These are phyloP conservation scores for Agapanthus africanus DNA, from an alignment of 106 monocot species.

Conservation along the genomic window DNA sequence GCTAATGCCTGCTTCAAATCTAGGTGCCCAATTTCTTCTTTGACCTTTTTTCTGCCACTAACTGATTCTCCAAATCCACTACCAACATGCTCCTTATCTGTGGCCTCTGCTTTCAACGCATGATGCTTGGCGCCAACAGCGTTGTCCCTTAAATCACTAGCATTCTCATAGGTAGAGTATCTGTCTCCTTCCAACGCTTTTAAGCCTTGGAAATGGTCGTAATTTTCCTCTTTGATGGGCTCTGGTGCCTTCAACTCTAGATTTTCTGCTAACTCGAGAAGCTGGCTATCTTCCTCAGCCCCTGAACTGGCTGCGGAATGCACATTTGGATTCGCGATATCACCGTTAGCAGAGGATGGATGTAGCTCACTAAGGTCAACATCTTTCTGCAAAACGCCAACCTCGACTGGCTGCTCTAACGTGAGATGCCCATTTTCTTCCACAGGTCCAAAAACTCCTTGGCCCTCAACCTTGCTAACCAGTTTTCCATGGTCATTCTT, in stretches of 20 bases:
- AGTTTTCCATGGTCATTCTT: not conserved
- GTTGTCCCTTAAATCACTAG: not conserved
- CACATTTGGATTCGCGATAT: not conserved
- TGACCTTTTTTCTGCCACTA: not conserved
- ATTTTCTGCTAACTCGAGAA: not conserved
- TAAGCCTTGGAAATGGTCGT: not conserved
- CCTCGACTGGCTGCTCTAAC: not conserved
- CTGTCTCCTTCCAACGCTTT: not conserved
- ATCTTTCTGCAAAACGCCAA: no score
- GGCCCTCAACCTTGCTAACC: not conserved
- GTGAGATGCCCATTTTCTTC: not conserved
- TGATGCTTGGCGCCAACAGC: not conserved
- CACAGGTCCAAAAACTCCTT: not conserved
- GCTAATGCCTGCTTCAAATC: not conserved
- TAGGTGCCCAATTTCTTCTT: slow-evolving; percentile 1
- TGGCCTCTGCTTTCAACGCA: not conserved
- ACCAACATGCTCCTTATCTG: not conserved
- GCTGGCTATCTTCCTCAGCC: not conserved
- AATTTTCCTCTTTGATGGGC: not conserved
- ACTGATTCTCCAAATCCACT: not conserved
- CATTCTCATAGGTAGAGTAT: not conserved
- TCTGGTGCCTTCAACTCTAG: not conserved
- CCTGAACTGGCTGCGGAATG: no score
- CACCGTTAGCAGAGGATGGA: not conserved
- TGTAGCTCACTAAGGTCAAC: no score